A percentile compares a stretch with the other conserved stretches of the same genome.
Conservation (phyloP, 805 yeast genomes). For the Suhomyces vadensis region DNA sequence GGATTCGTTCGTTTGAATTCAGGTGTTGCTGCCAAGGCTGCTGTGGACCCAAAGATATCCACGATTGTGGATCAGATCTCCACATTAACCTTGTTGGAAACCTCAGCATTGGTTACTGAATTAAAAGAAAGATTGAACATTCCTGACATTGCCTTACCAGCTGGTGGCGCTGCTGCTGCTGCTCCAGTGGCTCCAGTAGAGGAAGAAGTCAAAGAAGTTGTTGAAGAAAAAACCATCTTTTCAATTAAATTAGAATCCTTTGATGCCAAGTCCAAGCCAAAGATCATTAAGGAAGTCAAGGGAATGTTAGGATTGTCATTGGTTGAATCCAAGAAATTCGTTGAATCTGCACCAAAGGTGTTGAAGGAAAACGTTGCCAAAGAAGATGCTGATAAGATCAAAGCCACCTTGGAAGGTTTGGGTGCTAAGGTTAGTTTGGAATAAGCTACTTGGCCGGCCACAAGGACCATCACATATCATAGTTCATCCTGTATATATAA, state of each 20-base stretch:
- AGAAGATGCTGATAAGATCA: constrained; percentile 97
- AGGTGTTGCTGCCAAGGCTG: constrained; percentile 38
- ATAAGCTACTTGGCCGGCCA: constrained; percentile 43
- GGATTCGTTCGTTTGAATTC: constrained; percentile 49
- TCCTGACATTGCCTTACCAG: constrained; percentile 88
- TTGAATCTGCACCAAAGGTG: constrained; percentile 95
- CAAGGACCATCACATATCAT: background rate
- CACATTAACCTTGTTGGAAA: constrained; percentile 86
- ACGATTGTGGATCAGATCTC: constrained; percentile 90
- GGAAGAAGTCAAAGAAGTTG: constrained; percentile 71
- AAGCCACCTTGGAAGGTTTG: constrained; percentile 85
- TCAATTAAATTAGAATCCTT: constrained; percentile 88
- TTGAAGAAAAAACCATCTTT: constrained; percentile 91
- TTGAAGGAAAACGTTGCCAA: constrained; percentile 94
- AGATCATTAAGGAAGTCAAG: constrained; percentile 96
- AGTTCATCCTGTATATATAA: constrained; percentile 10
- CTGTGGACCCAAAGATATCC: constrained; percentile 85
- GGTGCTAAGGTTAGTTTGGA: constrained; percentile 94
- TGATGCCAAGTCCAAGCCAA: constrained; percentile 94
- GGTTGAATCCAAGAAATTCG: constrained; percentile 97
- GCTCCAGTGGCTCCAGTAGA: constrained; percentile 72
- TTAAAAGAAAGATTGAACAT: constrained; percentile 82
- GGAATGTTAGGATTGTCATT: constrained; percentile 84
- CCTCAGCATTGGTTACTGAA: constrained; percentile 81
- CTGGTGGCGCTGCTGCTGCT: constrained; percentile 54